Conservation (phyloP, 2,329 filamentous ascomycete genomes). For the Grosmannia penicillata region DNA sequence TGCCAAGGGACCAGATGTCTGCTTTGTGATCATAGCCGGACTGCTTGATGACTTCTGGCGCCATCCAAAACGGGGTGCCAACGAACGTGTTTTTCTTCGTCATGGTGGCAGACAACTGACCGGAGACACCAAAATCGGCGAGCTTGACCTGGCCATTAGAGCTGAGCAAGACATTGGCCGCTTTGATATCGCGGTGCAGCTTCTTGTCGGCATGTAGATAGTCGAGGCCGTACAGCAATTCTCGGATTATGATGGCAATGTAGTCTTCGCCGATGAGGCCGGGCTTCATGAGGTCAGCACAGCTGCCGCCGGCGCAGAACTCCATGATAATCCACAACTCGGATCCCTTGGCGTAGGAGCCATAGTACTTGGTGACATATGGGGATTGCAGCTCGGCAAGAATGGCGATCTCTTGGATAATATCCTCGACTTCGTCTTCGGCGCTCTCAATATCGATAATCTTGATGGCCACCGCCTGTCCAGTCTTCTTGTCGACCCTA, state of each 20-base stretch:
- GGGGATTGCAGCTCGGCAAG: constrained; percentile 90
- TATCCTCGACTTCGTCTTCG: constrained; percentile 98
- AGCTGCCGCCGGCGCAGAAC: constrained; percentile 93
- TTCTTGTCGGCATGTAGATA: constrained; percentile 95
- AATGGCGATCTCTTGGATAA: constrained; percentile 97
- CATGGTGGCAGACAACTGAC: constrained; percentile 93
- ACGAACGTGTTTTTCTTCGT: constrained; percentile 99
- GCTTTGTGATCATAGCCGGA: constrained; percentile 96
- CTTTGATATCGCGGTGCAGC: constrained; percentile 91
- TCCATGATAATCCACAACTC: constrained; percentile 99
- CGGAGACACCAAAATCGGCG: constrained; percentile 93
- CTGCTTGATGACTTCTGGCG: constrained; percentile 95
- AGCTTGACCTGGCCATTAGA: constrained; percentile 92
- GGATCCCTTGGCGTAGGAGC: constrained; percentile 88
- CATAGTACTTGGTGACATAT: constrained; percentile 95
- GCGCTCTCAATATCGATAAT: constrained; percentile 98
- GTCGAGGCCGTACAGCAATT: constrained; percentile 77
- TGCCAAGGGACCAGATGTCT: constrained; percentile 93
- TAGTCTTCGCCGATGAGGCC: constrained; percentile 86
- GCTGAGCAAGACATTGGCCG: constrained; percentile 81
- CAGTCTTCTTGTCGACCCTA: constrained; percentile 83
- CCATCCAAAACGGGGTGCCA: constrained; percentile 98
- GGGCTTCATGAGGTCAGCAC: constrained; percentile 89
- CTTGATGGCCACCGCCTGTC: constrained; percentile 93
- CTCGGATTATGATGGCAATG: constrained; percentile 87